Conservation (phyloP, 73 alveolate genomes). For the Paraurostyla sp. region DNA sequence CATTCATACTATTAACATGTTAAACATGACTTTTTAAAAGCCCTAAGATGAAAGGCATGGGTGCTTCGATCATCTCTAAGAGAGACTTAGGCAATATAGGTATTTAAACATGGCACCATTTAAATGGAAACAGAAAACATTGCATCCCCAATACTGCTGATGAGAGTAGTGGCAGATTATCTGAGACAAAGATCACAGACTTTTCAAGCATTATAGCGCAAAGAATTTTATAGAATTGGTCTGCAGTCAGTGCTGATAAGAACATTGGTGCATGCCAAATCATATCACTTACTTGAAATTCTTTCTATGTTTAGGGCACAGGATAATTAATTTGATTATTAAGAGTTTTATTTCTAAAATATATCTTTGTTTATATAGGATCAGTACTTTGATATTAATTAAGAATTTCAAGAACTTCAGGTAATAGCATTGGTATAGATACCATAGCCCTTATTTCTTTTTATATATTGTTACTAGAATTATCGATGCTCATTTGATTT, state of each 20-base stretch:
- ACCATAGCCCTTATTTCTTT: not conserved
- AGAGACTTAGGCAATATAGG: slow-evolving; percentile 79
- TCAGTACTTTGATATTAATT: not conserved
- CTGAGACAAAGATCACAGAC: slow-evolving; percentile 76
- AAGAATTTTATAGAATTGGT: slow-evolving; percentile 62
- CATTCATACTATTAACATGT: slow-evolving; percentile 14
- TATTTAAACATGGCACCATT: slow-evolving; percentile 77
- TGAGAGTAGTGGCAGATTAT: slow-evolving; percentile 58
- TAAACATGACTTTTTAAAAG: slow-evolving; percentile 44
- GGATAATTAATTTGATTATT: not conserved
- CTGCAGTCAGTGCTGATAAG: slow-evolving; percentile 59
- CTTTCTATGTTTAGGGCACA: slow-evolving; percentile 16
- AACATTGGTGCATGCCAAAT: slow-evolving; percentile 73
- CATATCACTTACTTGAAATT: slow-evolving; percentile 2
- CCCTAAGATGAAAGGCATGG: slow-evolving; percentile 80
- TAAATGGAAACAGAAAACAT: slow-evolving; percentile 73
- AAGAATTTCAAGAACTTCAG: not conserved
- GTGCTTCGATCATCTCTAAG: slow-evolving; percentile 79
- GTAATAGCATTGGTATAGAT: not conserved
- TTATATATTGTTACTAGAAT: not conserved
- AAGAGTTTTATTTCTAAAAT: not conserved
- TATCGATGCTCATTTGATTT: not conserved
- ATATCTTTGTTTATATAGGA: not conserved
- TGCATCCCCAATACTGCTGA: slow-evolving; percentile 74
- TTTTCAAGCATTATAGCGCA: slow-evolving; percentile 77